Conservation (phyloP, 1,284 basidiomycete genomes). For the Filobasidium uniguttulatum region DNA sequence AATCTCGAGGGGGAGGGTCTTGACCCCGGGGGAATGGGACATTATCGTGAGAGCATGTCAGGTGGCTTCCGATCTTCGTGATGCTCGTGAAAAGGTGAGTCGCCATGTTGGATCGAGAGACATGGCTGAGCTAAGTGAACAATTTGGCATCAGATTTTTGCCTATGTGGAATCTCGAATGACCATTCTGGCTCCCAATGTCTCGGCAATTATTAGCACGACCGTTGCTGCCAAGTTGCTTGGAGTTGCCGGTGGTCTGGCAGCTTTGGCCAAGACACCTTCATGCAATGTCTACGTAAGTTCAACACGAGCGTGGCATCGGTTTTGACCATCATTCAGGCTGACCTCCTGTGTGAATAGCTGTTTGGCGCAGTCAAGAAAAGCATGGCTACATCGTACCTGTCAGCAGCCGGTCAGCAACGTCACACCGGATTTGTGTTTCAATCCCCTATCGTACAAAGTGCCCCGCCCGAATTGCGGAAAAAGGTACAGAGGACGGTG, state of each 20-base stretch:
- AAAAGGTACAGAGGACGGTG: conserved; percentile 83
- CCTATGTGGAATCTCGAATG: conserved; percentile 98
- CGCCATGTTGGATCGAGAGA: background rate
- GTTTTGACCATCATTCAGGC: background rate
- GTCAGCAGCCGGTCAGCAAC: conserved; percentile 51
- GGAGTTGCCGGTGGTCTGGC: conserved; percentile 90
- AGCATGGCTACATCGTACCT: conserved; percentile 63
- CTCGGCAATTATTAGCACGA: conserved; percentile 92
- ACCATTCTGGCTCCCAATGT: conserved; percentile 94
- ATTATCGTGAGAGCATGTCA: conserved; percentile 74
- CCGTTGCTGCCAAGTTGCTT: conserved; percentile 92
- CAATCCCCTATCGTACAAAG: conserved; percentile 76
- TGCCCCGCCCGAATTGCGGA: conserved; percentile 78
- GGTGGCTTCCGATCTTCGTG: conserved; percentile 73
- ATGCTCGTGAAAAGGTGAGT: conserved; percentile 65
- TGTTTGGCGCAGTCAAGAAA: conserved; percentile 86
- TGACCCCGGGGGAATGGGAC: conserved; percentile 59
- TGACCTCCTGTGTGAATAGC: conserved; percentile 42
- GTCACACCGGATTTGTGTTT: conserved; percentile 95
- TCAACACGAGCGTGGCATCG: background rate
- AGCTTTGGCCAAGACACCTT: conserved; percentile 83
- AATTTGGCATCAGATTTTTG: conserved; percentile 68
- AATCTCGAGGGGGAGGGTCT: conserved; percentile 63
- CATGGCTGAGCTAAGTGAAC: background rate
- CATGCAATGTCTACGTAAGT: conserved; percentile 84